Conservation (phyloP, 2,329 filamentous ascomycete genomes). For the Colletotrichum horii region DNA sequence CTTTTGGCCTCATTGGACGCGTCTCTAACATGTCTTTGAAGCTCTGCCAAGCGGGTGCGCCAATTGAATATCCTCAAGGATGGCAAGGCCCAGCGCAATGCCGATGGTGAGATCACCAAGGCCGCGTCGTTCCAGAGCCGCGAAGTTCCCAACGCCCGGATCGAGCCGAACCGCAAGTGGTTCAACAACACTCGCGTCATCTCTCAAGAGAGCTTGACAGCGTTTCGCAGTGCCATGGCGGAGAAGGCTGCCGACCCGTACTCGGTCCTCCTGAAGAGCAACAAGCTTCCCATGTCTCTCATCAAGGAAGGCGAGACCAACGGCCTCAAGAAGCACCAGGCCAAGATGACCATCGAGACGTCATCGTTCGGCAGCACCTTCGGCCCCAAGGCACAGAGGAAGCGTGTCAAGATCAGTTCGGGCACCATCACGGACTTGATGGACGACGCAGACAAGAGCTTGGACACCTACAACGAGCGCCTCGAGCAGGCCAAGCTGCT, state of each 20-base stretch:
- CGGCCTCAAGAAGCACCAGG: conserved; percentile 88
- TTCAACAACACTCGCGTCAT: conserved; percentile 93
- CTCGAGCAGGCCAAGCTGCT: conserved; percentile 80
- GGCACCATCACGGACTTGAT: conserved; percentile 83
- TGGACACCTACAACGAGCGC: conserved; percentile 81
- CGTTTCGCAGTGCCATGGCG: conserved; percentile 90
- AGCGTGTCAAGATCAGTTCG: conserved; percentile 87
- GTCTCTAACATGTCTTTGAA: conserved; percentile 24
- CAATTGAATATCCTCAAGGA: conserved; percentile 90
- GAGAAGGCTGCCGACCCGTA: conserved; percentile 92
- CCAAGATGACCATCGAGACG: conserved; percentile 91
- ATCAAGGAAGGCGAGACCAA: conserved; percentile 82
- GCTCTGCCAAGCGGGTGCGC: conserved; percentile 85
- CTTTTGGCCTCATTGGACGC: not conserved
- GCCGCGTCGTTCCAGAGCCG: conserved; percentile 83
- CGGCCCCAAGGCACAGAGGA: conserved; percentile 90
- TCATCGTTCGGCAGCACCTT: conserved; percentile 89
- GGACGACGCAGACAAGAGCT: conserved; percentile 77
- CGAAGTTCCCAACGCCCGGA: conserved; percentile 81
- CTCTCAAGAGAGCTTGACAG: conserved; percentile 83
- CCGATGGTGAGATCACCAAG: conserved; percentile 82
- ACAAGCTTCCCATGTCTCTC: conserved; percentile 95
- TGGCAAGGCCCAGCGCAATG: conserved; percentile 82
- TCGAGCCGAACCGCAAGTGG: conserved; percentile 98
- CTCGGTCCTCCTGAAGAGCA: conserved; percentile 92